Conservation (phyloP, 1,284 basidiomycete genomes). For the Agaricales sp. region DNA sequence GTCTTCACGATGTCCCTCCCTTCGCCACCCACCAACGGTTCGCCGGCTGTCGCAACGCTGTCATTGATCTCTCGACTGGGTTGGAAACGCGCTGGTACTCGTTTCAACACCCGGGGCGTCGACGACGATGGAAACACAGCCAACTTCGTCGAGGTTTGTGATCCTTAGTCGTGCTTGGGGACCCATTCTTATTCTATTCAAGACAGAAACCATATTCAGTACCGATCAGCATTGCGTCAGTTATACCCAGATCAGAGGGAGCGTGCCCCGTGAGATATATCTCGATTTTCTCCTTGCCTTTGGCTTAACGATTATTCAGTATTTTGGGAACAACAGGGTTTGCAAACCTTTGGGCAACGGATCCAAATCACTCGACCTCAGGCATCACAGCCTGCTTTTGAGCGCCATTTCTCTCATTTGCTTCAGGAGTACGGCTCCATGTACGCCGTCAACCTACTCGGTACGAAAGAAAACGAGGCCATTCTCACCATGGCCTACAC, state of each 20-base stretch:
- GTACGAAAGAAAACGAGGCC: slow-evolving; percentile 87
- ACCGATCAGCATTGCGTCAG: slow-evolving; percentile 80
- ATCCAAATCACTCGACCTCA: slow-evolving; percentile 93
- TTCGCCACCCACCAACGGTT: slow-evolving; percentile 60
- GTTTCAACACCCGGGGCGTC: slow-evolving; percentile 95
- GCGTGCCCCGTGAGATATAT: slow-evolving; percentile 70
- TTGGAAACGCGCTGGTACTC: slow-evolving; percentile 93
- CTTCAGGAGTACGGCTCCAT: slow-evolving; percentile 73
- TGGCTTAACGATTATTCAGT: slow-evolving; percentile 35
- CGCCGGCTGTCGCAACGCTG: slow-evolving; percentile 57
- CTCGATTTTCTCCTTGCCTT: slow-evolving; percentile 9
- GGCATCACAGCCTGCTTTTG: slow-evolving; percentile 93
- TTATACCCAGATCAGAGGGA: slow-evolving; percentile 90
- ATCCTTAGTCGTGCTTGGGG: not conserved
- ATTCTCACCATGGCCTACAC: slow-evolving; percentile 77
- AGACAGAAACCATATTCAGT: slow-evolving; percentile 89
- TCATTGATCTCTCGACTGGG: slow-evolving; percentile 82
- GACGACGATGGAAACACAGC: slow-evolving; percentile 97
- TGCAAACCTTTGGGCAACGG: slow-evolving; percentile 82
- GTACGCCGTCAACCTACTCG: slow-evolving; percentile 84
- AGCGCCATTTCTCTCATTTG: slow-evolving; percentile 84
- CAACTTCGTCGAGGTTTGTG: slow-evolving; percentile 87
- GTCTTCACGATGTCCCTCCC: slow-evolving; percentile 61
- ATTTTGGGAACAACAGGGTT: slow-evolving; percentile 97
- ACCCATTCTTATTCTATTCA: slow-evolving; percentile 3